A percentile compares a stretch with the other conserved stretches of the same genome.
These are phyloP conservation scores for Hawksworthiomyces lignivorus DNA, from an alignment of 2,329 filamentous ascomycete species.

Conservation along the genomic window DNA sequence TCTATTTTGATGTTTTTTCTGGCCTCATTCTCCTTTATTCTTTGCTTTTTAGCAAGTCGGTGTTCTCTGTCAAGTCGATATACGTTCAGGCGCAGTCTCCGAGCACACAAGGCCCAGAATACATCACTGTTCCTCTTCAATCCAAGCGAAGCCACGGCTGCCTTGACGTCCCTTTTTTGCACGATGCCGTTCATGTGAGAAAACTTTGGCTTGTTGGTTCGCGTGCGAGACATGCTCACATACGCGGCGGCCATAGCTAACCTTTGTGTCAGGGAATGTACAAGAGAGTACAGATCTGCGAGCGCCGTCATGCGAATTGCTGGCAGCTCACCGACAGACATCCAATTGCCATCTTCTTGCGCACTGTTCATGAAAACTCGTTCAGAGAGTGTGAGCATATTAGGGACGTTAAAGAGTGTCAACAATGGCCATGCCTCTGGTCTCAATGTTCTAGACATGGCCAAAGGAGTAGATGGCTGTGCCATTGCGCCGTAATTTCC, in stretches of 20 bases:
- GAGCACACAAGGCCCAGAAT: constrained; percentile 42
- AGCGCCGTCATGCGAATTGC: constrained; percentile 68
- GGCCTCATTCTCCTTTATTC: no score
- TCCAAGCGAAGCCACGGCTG: constrained; percentile 40
- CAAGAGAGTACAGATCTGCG: constrained; percentile 65
- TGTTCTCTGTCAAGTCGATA: constrained; percentile 25
- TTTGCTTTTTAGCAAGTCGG: no score
- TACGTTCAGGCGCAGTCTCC: constrained; percentile 42
- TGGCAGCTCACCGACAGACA: constrained; percentile 50
- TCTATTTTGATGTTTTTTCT: no score
- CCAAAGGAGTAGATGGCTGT: background rate
- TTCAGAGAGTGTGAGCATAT: constrained; percentile 57
- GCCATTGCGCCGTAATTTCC: background rate
- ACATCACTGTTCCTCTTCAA: constrained; percentile 28
- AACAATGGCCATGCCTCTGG: constrained; percentile 34
- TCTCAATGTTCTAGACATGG: background rate
- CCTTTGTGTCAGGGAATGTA: constrained; percentile 59
- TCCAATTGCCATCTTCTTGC: constrained; percentile 60
- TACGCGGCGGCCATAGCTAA: constrained; percentile 62
- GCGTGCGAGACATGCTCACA: constrained; percentile 61
- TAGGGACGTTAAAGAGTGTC: constrained; percentile 48
- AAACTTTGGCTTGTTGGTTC: constrained; percentile 34
- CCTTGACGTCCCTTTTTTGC: constrained; percentile 37
- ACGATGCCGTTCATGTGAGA: constrained; percentile 26
- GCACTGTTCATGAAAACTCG: constrained; percentile 68